Conservation (phyloP, 176 grass and related monocot genomes). For the Eleusine indica region DNA sequence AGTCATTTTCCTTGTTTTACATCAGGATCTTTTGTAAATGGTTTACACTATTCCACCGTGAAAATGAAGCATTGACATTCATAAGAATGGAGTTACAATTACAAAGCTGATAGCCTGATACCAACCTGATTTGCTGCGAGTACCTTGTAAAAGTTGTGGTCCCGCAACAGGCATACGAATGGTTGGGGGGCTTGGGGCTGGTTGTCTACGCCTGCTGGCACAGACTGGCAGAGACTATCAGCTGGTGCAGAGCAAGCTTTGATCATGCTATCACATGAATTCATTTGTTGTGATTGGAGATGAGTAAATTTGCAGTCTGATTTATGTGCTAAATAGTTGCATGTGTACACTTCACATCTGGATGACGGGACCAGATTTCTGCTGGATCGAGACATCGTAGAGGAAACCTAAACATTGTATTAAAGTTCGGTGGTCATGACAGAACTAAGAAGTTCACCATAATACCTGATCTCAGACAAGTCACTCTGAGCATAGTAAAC, state of each 20-base stretch:
- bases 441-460: not conserved
- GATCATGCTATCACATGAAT: not conserved
- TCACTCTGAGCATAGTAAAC: not conserved
- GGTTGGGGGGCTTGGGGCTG: not conserved
- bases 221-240: not conserved
- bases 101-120: not conserved
- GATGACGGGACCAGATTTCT: not conserved
- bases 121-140: not conserved
- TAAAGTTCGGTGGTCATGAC: not conserved
- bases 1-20: not conserved
- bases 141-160: not conserved
- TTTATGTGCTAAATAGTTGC: not conserved
- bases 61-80: not conserved
- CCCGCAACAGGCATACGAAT: not conserved
- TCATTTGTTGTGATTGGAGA: not conserved
- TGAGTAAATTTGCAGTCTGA: not conserved
- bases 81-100: not conserved
- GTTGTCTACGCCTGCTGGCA: not conserved
- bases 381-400: not conserved
- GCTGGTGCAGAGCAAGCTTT: not conserved
- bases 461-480: constrained; percentile 2
- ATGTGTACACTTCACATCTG: not conserved
- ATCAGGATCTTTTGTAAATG: constrained; percentile 12
- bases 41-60: not conserved
- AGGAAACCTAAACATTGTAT: not conserved